These are phyloP conservation scores for Paragyromitra xinjiangensis DNA, from an alignment of 495 filamentous ascomycete species.

Conservation along the genomic window DNA sequence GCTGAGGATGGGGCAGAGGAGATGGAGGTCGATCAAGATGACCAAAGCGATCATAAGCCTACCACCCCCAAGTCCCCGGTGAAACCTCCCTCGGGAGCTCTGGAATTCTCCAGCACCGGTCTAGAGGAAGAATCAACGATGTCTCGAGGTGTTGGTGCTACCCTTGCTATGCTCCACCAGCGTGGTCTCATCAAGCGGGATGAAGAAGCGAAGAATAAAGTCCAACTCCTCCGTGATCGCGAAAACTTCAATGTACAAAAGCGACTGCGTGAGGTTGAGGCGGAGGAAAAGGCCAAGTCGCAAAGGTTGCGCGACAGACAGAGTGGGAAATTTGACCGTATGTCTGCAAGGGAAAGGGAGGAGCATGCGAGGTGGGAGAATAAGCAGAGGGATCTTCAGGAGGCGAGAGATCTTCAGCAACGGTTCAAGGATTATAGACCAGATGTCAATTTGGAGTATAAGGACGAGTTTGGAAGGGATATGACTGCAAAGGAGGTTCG, in stretches of 20 bases:
- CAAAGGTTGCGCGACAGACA: constrained; percentile 88
- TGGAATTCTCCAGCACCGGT: constrained; percentile 73
- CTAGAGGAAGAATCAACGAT: constrained; percentile 86
- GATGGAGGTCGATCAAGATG: constrained; percentile 66
- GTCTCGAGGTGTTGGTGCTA: constrained; percentile 79
- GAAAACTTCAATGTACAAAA: constrained; percentile 84
- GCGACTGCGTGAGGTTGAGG: constrained; percentile 72
- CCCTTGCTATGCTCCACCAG: constrained; percentile 80
- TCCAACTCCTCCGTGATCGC: constrained; percentile 75
- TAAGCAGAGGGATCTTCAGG: constrained; percentile 80
- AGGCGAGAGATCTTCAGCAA: constrained; percentile 80
- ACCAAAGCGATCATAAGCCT: constrained; percentile 23
- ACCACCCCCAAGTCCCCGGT: constrained; percentile 62
- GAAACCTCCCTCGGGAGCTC: constrained; percentile 56
- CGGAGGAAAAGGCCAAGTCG: constrained; percentile 76
- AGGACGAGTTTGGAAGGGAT: constrained; percentile 82
- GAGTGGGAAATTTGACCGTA: constrained; percentile 80
- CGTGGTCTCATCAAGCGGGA: constrained; percentile 77
- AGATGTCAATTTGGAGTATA: constrained; percentile 85
- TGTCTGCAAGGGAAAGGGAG: constrained; percentile 88
- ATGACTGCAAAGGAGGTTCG: constrained; percentile 85
- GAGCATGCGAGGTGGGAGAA: constrained; percentile 88
- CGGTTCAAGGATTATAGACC: constrained; percentile 91
- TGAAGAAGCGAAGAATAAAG: constrained; percentile 69
- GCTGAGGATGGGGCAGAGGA: constrained; percentile 59